Evolutionary conservation across 352 stramenopile genomes (phyloP), one percentile per base, ranked within the genome.

Genomic region (Pythium sukuiense): DNA sequence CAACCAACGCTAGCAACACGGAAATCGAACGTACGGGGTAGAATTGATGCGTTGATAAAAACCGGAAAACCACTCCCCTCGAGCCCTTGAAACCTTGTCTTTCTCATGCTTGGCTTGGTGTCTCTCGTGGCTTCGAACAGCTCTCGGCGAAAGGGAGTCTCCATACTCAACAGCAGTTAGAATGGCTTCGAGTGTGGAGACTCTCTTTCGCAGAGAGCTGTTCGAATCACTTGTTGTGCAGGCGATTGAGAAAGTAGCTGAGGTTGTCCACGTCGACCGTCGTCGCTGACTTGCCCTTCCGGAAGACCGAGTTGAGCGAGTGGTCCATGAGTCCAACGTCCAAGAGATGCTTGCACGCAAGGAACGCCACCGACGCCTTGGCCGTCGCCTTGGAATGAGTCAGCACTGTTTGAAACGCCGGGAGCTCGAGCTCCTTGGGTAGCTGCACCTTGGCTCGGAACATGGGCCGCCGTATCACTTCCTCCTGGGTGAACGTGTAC

Each of bases 281-380:
- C 7, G 67, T 64, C 29, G 81, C 80, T 12, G 70, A 49, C 60
- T 91, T 90, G n/a, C 46, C 59, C 45, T 79, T 81, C 48, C 86
- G 84, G 56, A 89, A 92, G 24, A 92, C 79, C 18, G 86, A 92
- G 58, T 90, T 90, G 30, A 94, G 69, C 26, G 81, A 86, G 3
- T 79, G 70, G 32, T 94, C 86, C 13, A 94, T 65, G 14, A 85
- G 33, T 27, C 76, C 71, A 29, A 76, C 64, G 14, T 85, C 77
- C 43, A 86, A 59, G 5, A 94, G 72, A 30, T 75, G 67, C 18
- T 80, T 77, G 35, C 84, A 90, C 13, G 77, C 86, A n/a, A 61
- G 53, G 50, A 94, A 88, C 8, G 86, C 82, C 6, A 67, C 83
- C 3, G 76, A 61, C 0, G 83, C 81, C 72, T 88, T 85, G 48